These are phyloP conservation scores for Kwoniella mangroviensis DNA, from an alignment of 768 basidiomycete species.

Conservation along the genomic window DNA sequence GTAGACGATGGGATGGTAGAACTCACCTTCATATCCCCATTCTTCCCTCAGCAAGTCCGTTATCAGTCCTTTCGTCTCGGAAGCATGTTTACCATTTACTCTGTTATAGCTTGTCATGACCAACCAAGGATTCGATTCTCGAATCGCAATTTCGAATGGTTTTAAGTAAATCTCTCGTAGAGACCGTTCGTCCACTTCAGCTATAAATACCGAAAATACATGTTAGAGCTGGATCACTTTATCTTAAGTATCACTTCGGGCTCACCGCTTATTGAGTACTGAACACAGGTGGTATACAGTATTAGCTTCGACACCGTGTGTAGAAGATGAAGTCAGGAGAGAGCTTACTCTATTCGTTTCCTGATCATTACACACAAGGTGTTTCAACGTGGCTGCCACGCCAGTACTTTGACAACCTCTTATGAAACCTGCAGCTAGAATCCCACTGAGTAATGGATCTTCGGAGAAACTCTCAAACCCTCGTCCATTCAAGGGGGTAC, in stretches of 20 bases:
- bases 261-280: conserved; percentile 13
- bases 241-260: conserved; percentile 37
- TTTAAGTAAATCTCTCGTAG: conserved; percentile 73
- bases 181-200: conserved; percentile 64
- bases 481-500: conserved; percentile 60
- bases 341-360: conserved; percentile 70
- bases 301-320: not conserved
- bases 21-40: conserved; percentile 67
- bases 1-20: not conserved
- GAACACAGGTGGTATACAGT: not conserved
- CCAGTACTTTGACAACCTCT: conserved; percentile 61
- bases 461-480: conserved; percentile 42
- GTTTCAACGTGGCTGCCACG: conserved; percentile 78
- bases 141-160: conserved; percentile 59
- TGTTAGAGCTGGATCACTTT: conserved; percentile 4
- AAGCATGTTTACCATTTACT: conserved; percentile 66
- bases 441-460: conserved; percentile 22
- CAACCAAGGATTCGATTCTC: conserved; percentile 67
- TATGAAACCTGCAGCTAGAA: conserved; percentile 4
- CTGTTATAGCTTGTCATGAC: conserved; percentile 63
- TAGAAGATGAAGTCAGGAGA: not conserved
- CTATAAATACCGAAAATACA: conserved; percentile 30
- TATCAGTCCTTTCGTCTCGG: conserved; percentile 64
- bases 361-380: conserved; percentile 83
- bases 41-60: conserved; percentile 68